Conservation (phyloP, 202 grass and related monocot species). For the Cymbopogon flexuosus region DNA sequence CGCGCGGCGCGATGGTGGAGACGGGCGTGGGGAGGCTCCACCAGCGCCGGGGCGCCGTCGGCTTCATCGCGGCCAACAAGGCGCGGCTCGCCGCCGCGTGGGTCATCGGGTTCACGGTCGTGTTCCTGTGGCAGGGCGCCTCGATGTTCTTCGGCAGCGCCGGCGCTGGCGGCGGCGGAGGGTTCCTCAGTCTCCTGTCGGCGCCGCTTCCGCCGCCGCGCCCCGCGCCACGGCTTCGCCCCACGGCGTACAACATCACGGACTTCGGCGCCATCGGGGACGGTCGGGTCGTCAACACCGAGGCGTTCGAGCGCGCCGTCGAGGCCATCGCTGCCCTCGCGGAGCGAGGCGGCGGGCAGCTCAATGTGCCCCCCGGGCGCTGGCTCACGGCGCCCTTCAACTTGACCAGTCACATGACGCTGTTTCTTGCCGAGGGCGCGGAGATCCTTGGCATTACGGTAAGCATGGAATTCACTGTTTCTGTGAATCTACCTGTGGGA, state of each 20-base stretch:
- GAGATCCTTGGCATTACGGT: slow-evolving; percentile 80
- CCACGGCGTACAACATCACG: slow-evolving; percentile 56
- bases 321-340: slow-evolving; percentile 46
- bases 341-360: slow-evolving; percentile 59
- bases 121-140: slow-evolving; percentile 70
- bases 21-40: slow-evolving; percentile 32
- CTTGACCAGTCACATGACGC: slow-evolving; percentile 87
- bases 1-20: slow-evolving; percentile 50
- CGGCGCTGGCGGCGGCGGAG: background rate
- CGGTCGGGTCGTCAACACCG: slow-evolving; percentile 59
- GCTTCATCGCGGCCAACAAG: slow-evolving; percentile 47
- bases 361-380: slow-evolving; percentile 60
- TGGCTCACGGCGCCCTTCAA: slow-evolving; percentile 93
- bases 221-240: slow-evolving; percentile 52
- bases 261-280: slow-evolving; percentile 78
- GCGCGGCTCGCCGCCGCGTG: slow-evolving; percentile 54
- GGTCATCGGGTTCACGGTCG: slow-evolving; percentile 58
- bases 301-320: slow-evolving; percentile 74
- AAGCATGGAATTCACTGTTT: slow-evolving; percentile 15
- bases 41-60: slow-evolving; percentile 37
- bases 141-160: slow-evolving; percentile 30
- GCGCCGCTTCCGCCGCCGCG: background rate
- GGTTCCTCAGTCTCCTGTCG: slow-evolving; percentile 24
- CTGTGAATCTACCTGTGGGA: background rate
- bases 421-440: slow-evolving; percentile 74